phyloP scores from a whole-genome alignment of 2,329 filamentous ascomycete species.

The Fusarium nematophilum region DNA sequence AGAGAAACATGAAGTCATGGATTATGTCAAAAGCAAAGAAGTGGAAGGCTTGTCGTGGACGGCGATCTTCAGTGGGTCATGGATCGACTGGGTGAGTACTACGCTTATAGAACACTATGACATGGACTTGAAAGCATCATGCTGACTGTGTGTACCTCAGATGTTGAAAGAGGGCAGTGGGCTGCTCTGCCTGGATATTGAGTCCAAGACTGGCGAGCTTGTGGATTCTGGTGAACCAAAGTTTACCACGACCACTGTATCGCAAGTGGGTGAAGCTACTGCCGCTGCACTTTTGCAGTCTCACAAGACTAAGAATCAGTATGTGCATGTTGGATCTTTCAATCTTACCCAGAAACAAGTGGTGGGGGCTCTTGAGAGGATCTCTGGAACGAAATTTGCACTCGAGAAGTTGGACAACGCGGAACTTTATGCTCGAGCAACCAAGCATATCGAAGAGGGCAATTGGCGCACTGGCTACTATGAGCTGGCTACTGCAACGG shows the following conservation, averaged over 20 bases:
- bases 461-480: neutral
- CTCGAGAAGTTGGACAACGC: neutral
- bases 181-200: neutral
- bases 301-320: neutral
- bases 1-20: slow-evolving; percentile 30
- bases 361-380: neutral
- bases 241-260: neutral
- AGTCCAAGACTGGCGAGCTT: neutral
- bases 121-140: neutral
- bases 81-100: neutral
- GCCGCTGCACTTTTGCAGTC: neutral
- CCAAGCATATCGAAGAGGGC: neutral
- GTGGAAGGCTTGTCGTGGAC: slow-evolving; percentile 27
- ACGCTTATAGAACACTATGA: neutral
- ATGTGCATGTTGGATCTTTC: neutral
- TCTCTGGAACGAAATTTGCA: neutral
- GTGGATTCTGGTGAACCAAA: neutral
- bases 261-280: neutral
- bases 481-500: neutral
- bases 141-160: neutral
- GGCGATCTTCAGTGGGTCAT: neutral
- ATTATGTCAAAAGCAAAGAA: slow-evolving; percentile 36
- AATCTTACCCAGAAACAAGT: neutral
- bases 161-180: neutral
- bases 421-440: neutral